Conservation (phyloP, 2,329 filamentous ascomycete genomes). For the Didymella pinodella region DNA sequence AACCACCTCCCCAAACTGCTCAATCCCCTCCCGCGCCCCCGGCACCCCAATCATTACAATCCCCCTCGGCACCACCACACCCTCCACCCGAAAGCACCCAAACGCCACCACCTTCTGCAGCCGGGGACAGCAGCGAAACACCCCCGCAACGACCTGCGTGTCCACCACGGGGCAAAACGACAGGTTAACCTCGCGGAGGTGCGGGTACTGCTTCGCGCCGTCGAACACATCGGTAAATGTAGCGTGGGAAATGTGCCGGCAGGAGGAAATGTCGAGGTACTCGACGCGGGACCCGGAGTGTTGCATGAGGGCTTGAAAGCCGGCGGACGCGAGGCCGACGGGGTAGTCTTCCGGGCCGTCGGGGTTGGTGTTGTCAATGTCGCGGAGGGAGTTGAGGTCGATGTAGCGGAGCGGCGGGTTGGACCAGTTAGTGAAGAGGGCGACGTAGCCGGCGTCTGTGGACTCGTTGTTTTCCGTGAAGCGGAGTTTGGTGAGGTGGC, state of each 20-base stretch:
- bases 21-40: constrained; percentile 64
- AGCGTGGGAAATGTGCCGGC: constrained; percentile 77
- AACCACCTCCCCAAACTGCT: constrained; percentile 56
- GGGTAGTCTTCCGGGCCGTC: constrained; percentile 65
- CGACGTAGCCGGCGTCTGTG: constrained; percentile 76
- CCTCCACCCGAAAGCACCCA: constrained; percentile 67
- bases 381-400: constrained; percentile 80
- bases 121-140: constrained; percentile 70
- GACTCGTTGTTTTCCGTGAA: constrained; percentile 78
- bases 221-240: constrained; percentile 80
- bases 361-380: constrained; percentile 75
- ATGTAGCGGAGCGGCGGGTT: constrained; percentile 75
- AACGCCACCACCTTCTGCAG: constrained; percentile 67
- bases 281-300: constrained; percentile 76
- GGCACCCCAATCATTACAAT: constrained; percentile 68
- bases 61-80: constrained; percentile 63
- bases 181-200: constrained; percentile 75
- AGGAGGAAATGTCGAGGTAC: constrained; percentile 79
- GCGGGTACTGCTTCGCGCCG: constrained; percentile 66
- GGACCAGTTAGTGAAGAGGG: constrained; percentile 77
- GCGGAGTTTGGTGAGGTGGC: constrained; percentile 75
- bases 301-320: constrained; percentile 81
- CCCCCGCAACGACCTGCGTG: constrained; percentile 68
- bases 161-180: constrained; percentile 76
- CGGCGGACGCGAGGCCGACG: constrained; percentile 76